Base-by-base conservation (phyloP, 768 basidiomycete species). In the Hortiboletus campestris region DNA sequence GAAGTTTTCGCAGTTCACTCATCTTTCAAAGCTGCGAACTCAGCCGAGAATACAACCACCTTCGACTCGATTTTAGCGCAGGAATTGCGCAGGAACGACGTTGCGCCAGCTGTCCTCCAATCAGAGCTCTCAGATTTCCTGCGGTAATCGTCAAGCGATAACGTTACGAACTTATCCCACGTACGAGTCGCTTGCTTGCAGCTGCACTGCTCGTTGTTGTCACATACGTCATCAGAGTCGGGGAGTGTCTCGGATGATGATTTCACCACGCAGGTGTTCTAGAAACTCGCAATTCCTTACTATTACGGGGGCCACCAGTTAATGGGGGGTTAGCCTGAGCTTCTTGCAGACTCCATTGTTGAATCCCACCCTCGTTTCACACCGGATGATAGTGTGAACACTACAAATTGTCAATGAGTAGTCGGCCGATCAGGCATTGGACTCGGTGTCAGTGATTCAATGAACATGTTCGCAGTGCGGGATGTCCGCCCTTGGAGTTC, bases 201-300 rank as follows among this genome's bases (percentile, higher is more conserved):
- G 59, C 44, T n/a, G n/a, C n/a, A n/a, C 22, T 63, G 22, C 34
- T 60, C 13, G 40, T 48, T n/a, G 38, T 52, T 12, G 54, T 61
- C 11, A 47, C 44, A 11, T 56, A 44, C 28, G 17, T 49, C 51
- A 22, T 42, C 59, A 6, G 44, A 45, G 5, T 44, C 47, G 20
- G 51, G 32, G 39, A 32, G 19, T 39, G 34, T 49, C 17, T 39
- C 16, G 13, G 46, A 58, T 17, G 63, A 55, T 25, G 56, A 56
- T 46, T 59, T 50, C 43, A 59, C 50, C 17, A 51, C 46, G 5
- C 36, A 19, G n/a, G 11, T n/a, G 14, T n/a, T 25, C 40, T n/a
- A 29, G 44, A 22, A 28, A n/a, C 25, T 22, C 4, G 7, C 32
- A 8, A 28, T 16, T 47, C 13, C 57, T 25, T 25, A 45, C 39